A percentile compares a stretch with the other conserved stretches of the same genome.
Evolutionary conservation across 805 yeast species (phyloP).

Genomic region (Candida pseudoglaebosa): DNA sequence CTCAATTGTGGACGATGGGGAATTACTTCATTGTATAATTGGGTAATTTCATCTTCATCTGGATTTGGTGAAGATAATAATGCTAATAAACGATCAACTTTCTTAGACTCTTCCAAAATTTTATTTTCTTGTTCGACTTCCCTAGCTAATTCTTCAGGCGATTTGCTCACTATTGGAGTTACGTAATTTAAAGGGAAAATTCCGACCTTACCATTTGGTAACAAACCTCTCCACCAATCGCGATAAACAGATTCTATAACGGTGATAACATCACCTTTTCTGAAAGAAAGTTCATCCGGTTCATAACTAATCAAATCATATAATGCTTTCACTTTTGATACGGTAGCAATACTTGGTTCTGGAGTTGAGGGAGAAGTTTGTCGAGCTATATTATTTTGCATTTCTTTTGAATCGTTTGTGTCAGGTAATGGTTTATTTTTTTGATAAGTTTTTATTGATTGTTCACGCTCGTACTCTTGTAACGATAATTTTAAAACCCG

Average conservation of each 20-base stretch:
- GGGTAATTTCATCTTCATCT: conserved; percentile 64
- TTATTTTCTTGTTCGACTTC: conserved; percentile 49
- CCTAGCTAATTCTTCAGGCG: conserved; percentile 52
- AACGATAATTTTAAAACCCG: conserved; percentile 72
- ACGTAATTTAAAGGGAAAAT: conserved; percentile 93
- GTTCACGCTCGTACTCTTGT: conserved; percentile 50
- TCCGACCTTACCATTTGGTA: conserved; percentile 71
- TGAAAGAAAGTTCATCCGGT: conserved; percentile 82
- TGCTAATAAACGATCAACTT: conserved; percentile 68
- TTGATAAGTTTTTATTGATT: conserved; percentile 21
- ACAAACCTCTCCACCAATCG: conserved; percentile 95
- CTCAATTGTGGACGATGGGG: conserved; percentile 74
- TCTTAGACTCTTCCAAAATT: conserved; percentile 47
- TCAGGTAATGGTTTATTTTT: conserved; percentile 36
- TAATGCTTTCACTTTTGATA: conserved; percentile 75
- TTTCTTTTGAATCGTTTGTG: conserved; percentile 9
- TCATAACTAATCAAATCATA: conserved; percentile 78
- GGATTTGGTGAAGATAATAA: conserved; percentile 32
- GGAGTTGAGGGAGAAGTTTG: conserved; percentile 3
- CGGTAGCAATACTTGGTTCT: conserved; percentile 37
- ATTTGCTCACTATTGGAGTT: conserved; percentile 64
- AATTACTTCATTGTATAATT: conserved; percentile 65
- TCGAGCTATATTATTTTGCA: conserved; percentile 10
- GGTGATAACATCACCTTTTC: conserved; percentile 81
- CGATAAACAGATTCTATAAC: conserved; percentile 84